Percentiles rank a stretch among this genome's conserved stretches.
phyloP scores from a whole-genome alignment of 1,284 basidiomycete genomes.

The Trichosporon asahii region DNA sequence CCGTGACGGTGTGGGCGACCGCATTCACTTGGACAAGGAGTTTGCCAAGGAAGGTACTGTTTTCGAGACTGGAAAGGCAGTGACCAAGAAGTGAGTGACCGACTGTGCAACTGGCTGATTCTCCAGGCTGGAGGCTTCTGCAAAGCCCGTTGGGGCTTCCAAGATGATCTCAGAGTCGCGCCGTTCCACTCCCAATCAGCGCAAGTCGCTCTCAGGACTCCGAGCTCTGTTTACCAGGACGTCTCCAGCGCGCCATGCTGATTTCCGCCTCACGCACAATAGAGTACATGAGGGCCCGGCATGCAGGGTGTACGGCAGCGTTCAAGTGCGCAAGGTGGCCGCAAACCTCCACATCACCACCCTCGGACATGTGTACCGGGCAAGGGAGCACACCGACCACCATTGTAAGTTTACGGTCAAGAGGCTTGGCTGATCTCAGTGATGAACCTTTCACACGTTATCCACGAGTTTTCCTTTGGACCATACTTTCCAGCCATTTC shows the following conservation, averaged over 20 bases:
- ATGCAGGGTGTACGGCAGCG: slow-evolving; percentile 79
- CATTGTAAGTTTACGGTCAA: slow-evolving; percentile 34
- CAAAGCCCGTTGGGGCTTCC: slow-evolving; percentile 33
- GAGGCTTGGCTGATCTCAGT: slow-evolving; percentile 54
- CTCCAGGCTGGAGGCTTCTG: slow-evolving; percentile 10
- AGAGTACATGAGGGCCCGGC: slow-evolving; percentile 65
- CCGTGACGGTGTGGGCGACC: slow-evolving; percentile 86
- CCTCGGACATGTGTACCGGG: slow-evolving; percentile 88
- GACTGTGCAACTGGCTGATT: background rate
- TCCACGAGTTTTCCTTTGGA: slow-evolving; percentile 95
- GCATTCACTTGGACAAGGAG: slow-evolving; percentile 76
- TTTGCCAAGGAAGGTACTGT: slow-evolving; percentile 83
- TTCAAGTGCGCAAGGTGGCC: slow-evolving; percentile 85
- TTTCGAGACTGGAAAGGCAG: slow-evolving; percentile 81
- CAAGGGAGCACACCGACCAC: slow-evolving; percentile 82
- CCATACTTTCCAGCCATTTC: slow-evolving; percentile 93
- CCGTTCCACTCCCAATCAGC: slow-evolving; percentile 43
- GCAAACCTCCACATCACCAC: slow-evolving; percentile 88
- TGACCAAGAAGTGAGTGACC: slow-evolving; percentile 61
- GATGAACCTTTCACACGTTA: slow-evolving; percentile 95
- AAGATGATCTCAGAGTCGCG: slow-evolving; percentile 43
- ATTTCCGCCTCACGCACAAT: slow-evolving; percentile 69
- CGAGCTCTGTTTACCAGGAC: slow-evolving; percentile 53
- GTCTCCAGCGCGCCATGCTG: slow-evolving; percentile 58
- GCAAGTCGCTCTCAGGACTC: slow-evolving; percentile 40